Conservation (phyloP, 345 rosid genomes). For the Pelargonium nanum region DNA sequence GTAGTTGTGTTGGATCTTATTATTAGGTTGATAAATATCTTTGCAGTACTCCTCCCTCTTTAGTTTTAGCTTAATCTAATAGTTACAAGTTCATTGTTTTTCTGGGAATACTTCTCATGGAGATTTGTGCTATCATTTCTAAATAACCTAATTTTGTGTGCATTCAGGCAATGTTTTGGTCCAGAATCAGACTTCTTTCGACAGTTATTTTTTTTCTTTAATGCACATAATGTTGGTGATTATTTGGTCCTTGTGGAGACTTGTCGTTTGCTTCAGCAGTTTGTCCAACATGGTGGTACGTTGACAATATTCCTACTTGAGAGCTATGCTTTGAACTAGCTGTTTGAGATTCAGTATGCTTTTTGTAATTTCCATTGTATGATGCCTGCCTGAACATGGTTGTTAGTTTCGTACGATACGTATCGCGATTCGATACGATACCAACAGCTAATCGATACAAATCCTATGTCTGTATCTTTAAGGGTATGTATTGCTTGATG, state of each 20-base stretch:
- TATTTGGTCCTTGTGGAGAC: constrained; percentile 52
- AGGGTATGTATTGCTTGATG: too few species aligned
- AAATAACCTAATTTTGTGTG: background rate
- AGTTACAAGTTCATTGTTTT: background rate
- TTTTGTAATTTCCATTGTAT: background rate
- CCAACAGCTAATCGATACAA: too few species aligned
- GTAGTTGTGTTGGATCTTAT: constrained; percentile 19
- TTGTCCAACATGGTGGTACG: constrained; percentile 46
- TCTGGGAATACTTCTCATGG: too few species aligned
- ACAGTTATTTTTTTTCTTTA: constrained; percentile 66
- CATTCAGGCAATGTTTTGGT: constrained; percentile 70
- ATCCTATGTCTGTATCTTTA: too few species aligned
- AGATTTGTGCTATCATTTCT: too few species aligned
- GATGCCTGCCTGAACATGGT: too few species aligned
- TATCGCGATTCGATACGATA: too few species aligned
- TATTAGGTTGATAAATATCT: background rate
- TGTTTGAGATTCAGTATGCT: background rate
- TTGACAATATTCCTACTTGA: background rate
- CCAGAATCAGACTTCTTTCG: constrained; percentile 71
- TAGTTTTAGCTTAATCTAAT: too few species aligned
- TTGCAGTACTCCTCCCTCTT: background rate
- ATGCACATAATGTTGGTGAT: constrained; percentile 49
- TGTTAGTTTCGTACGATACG: too few species aligned
- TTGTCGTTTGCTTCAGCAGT: constrained; percentile 45
- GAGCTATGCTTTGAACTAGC: background rate